A percentile compares a stretch with the other conserved stretches of the same genome.
Conservation (phyloP, 352 stramenopile species). For the Aphanomyces euteiches region DNA sequence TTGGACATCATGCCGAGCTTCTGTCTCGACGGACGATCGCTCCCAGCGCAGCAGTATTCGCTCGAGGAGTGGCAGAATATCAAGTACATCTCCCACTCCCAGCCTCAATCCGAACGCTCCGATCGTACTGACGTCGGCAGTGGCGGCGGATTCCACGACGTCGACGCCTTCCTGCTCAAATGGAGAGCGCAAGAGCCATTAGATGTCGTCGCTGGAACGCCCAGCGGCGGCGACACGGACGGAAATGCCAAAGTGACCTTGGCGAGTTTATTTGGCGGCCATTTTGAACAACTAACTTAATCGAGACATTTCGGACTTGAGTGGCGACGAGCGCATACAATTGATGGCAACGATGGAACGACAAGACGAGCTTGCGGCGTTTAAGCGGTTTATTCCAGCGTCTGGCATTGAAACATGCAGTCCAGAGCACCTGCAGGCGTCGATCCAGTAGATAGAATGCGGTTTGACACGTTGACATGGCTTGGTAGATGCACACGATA, state of each 20-base stretch:
- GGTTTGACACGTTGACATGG: background rate
- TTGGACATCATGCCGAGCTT: conserved; percentile 1
- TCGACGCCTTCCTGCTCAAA: background rate
- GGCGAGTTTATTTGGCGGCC: background rate
- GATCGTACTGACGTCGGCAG: background rate
- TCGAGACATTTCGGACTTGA: conserved; percentile 9
- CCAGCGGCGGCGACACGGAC: background rate
- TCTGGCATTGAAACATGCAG: conserved; percentile 9
- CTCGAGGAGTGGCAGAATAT: background rate
- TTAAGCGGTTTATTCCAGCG: conserved; percentile 16
- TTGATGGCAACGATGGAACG: conserved; percentile 17
- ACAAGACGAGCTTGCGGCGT: conserved; percentile 3
- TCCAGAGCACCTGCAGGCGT: conserved; percentile 19
- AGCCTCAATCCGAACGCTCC: background rate
- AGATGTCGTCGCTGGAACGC: background rate
- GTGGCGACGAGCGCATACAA: background rate
- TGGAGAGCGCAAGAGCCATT: background rate
- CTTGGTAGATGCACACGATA: conserved; percentile 19
- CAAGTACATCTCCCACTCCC: conserved; percentile 13
- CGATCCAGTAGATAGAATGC: conserved; percentile 8
- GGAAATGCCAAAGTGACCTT: background rate
- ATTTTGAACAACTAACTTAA: background rate
- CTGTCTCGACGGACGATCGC: background rate
- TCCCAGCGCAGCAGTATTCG: background rate
- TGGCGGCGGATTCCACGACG: background rate